These are phyloP conservation scores for Coccomyxa subellipsoidea DNA, from an alignment of 163 green algal genomes.

Conservation along the genomic window DNA sequence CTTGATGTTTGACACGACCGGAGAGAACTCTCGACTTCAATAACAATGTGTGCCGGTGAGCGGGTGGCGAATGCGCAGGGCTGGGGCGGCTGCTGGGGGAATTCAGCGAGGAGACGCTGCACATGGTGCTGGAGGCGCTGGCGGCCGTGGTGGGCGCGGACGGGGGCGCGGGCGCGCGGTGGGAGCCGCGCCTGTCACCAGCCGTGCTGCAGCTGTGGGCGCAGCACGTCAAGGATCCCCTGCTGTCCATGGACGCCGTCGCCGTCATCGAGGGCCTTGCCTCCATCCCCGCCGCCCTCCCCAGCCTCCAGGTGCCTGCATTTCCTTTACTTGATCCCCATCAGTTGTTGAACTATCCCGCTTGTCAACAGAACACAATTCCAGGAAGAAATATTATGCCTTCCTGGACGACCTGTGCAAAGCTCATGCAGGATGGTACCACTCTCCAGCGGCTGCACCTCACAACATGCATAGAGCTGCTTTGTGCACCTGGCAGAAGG, in stretches of 20 bases:
- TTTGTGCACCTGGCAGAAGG: no score
- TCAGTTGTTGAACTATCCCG: no score
- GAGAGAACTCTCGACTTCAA: no score
- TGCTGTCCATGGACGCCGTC: constrained; percentile 52
- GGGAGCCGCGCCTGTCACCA: constrained; percentile 31
- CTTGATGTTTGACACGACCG: no score
- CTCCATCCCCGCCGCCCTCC: constrained; percentile 46
- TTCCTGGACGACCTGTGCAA: no score
- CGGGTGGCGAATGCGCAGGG: not conserved
- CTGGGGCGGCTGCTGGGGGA: constrained; percentile 23
- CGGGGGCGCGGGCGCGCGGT: constrained; percentile 14
- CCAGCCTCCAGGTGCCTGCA: constrained; percentile 29
- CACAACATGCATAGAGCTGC: no score
- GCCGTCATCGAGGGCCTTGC: constrained; percentile 68
- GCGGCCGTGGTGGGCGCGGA: constrained; percentile 45
- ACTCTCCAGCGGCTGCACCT: no score
- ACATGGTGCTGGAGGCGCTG: constrained; percentile 78
- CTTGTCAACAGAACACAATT: no score
- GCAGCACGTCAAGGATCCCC: constrained; percentile 60
- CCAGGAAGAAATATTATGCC: no score
- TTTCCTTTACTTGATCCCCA: no score
- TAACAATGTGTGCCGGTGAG: not conserved
- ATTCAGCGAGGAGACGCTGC: constrained; percentile 59
- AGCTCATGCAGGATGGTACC: no score
- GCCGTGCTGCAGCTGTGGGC: constrained; percentile 63